A percentile compares a stretch with the other conserved stretches of the same genome.
Evolutionary conservation across 148 eudicot genomes (phyloP).

Genomic region (Vaccinium vitisidaea): DNA sequence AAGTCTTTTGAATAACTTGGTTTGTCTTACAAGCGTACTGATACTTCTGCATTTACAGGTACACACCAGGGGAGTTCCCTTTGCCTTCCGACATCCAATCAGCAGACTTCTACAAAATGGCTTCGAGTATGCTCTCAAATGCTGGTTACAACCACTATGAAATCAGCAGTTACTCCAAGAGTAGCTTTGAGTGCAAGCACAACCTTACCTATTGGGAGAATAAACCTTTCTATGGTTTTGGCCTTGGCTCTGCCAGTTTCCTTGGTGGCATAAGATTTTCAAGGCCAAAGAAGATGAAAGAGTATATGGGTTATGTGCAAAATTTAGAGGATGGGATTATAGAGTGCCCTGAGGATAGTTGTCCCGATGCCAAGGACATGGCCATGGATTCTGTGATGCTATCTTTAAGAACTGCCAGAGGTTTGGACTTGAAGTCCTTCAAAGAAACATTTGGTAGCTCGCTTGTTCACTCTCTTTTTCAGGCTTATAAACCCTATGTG

Average conservation of each 20-base stretch:
- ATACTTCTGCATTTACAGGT: constrained; percentile 44
- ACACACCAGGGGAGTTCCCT: constrained; percentile 88
- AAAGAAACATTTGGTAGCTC: constrained; percentile 57
- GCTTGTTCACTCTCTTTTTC: constrained; percentile 46
- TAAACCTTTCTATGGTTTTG: constrained; percentile 70
- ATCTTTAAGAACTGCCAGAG: constrained; percentile 79
- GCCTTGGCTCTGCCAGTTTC: constrained; percentile 88
- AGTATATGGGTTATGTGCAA: constrained; percentile 58
- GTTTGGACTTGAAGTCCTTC: constrained; percentile 65
- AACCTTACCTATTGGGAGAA: constrained; percentile 82
- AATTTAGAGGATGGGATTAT: constrained; percentile 51
- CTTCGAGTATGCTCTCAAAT: constrained; percentile 63
- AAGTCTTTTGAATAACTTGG: not conserved
- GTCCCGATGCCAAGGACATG: constrained; percentile 48
- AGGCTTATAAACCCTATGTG: constrained; percentile 55
- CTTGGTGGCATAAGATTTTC: constrained; percentile 72
- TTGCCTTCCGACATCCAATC: constrained; percentile 80
- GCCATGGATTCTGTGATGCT: constrained; percentile 90
- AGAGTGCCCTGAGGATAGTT: constrained; percentile 18
- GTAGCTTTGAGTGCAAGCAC: constrained; percentile 81
- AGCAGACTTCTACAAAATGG: constrained; percentile 81
- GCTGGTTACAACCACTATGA: constrained; percentile 85
- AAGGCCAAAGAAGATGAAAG: constrained; percentile 75
- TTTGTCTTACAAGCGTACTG: not conserved
- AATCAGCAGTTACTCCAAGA: constrained; percentile 85